These are phyloP conservation scores for Ophiorrhiza pumila DNA, from an alignment of 257 asterid genomes.

Conservation along the genomic window DNA sequence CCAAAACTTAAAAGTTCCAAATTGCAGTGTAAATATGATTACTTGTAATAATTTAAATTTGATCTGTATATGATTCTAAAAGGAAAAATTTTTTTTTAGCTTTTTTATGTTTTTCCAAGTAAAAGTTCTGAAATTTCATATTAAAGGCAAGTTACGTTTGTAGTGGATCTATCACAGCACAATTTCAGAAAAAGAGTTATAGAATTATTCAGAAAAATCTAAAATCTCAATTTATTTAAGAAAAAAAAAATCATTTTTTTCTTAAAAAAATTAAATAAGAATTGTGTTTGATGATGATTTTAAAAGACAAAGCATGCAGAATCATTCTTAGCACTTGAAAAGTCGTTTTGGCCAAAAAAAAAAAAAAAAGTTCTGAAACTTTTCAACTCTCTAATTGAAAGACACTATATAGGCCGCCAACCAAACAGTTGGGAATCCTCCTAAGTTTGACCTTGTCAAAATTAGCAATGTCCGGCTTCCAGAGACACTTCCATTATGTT, in stretches of 20 bases:
- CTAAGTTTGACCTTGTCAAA: conserved; percentile 5
- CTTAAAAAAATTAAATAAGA: background rate
- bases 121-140: too few species aligned
- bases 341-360: too few species aligned
- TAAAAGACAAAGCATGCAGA: background rate
- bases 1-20: too few species aligned
- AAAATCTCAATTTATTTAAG: background rate
- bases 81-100: too few species aligned
- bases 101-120: too few species aligned
- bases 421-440: background rate
- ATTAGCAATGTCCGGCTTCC: conserved; percentile 7
- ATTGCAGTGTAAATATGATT: too few species aligned
- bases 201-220: background rate
- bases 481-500: background rate
- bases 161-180: too few species aligned
- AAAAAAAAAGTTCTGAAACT: background rate
- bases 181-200: too few species aligned
- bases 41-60: too few species aligned
- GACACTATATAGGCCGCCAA: background rate
- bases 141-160: too few species aligned
- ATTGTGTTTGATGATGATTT: background rate
- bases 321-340: background rate
- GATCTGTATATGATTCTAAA: too few species aligned
- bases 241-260: too few species aligned
- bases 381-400: background rate